phyloP scores from a whole-genome alignment of 768 basidiomycete genomes.

The Lyophyllum shimeji region DNA sequence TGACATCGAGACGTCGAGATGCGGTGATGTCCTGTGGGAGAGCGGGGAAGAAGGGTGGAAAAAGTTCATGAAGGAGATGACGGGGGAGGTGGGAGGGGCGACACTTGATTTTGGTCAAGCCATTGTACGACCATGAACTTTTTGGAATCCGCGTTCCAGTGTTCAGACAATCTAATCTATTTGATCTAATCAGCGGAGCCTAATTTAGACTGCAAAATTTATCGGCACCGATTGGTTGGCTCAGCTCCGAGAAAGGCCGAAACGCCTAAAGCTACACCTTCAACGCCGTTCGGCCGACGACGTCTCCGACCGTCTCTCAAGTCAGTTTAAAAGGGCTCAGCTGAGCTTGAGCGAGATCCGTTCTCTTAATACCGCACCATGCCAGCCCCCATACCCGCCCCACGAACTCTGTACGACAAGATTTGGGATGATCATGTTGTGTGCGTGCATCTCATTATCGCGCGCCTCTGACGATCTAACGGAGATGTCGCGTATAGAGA shows the following conservation, averaged over 20 bases:
- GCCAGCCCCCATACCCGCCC: slow-evolving; percentile 44
- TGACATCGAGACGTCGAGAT: slow-evolving; percentile 9
- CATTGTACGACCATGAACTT: neutral
- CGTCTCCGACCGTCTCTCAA: neutral
- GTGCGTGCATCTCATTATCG: slow-evolving; percentile 39
- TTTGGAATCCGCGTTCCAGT: no score
- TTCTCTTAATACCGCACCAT: slow-evolving; percentile 22
- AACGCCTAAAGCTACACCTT: neutral
- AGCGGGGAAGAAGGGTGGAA: slow-evolving; percentile 12
- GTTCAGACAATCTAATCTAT: neutral
- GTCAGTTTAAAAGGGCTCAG: slow-evolving; percentile 9
- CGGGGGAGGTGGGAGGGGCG: slow-evolving; percentile 11
- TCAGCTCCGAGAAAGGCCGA: slow-evolving; percentile 9
- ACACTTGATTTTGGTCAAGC: slow-evolving; percentile 4
- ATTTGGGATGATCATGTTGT: slow-evolving; percentile 98
- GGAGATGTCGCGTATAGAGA: slow-evolving; percentile 43
- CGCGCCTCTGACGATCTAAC: neutral
- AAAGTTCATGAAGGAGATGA: slow-evolving; percentile 9
- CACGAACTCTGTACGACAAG: slow-evolving; percentile 95
- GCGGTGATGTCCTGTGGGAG: slow-evolving; percentile 10
- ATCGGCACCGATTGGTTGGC: slow-evolving; percentile 14
- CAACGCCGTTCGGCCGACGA: slow-evolving; percentile 13
- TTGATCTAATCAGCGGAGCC: neutral
- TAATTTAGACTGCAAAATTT: neutral
- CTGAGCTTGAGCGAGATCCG: neutral